These are phyloP conservation scores for Musa acuminata DNA, from an alignment of 176 grass and related monocot genomes.

Conservation along the genomic window DNA sequence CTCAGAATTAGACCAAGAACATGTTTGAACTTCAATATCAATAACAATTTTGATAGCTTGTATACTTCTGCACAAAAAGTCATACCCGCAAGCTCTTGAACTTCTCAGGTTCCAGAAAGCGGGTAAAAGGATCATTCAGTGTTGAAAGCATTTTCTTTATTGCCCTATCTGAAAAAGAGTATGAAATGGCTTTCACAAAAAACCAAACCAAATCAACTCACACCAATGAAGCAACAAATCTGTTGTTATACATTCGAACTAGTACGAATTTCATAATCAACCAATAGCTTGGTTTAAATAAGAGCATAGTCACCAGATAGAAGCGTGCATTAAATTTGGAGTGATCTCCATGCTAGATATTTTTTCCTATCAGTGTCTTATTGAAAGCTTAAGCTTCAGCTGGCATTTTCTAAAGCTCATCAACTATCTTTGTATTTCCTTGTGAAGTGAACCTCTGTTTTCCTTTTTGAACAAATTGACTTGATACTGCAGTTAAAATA, in stretches of 20 bases:
- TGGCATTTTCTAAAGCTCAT: not conserved
- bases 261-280: not conserved
- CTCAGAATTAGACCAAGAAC: not conserved
- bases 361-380: not conserved
- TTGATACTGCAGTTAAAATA: not conserved
- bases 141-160: conserved; percentile 94
- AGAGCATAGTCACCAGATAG: not conserved
- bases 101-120: conserved; percentile 95
- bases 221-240: no score
- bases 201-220: not conserved
- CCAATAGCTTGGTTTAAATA: not conserved
- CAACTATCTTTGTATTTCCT: no score
- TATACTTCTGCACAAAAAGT: conserved; percentile 4
- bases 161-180: conserved; percentile 60
- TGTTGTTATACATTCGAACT: not conserved
- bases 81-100: conserved; percentile 93
- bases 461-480: not conserved
- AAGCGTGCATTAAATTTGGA: not conserved
- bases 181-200: not conserved
- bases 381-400: not conserved
- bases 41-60: not conserved
- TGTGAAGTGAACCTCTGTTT: no score
- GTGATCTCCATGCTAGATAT: not conserved
- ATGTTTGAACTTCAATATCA: not conserved
- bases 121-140: conserved; percentile 86